Evolutionary conservation across 2,329 filamentous ascomycete genomes (phyloP).

Genomic region (Trichothecium roseum): DNA sequence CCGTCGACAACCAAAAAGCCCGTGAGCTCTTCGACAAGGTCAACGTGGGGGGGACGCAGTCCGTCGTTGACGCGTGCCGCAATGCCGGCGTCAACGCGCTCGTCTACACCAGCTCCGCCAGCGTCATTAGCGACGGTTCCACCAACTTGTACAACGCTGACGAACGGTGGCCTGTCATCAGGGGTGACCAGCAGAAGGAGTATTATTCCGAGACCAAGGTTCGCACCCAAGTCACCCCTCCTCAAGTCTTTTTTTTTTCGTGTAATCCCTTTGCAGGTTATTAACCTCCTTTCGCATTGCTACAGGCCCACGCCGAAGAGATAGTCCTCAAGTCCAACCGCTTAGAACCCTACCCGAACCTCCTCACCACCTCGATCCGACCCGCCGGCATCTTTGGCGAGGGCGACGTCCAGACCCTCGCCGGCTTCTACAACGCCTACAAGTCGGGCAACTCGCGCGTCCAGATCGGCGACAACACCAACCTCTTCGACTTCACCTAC

Average conservation of each 20-base stretch:
- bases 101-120: constrained; percentile 85
- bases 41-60: constrained; percentile 78
- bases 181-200: constrained; percentile 59
- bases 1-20: constrained; percentile 40
- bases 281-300: no score
- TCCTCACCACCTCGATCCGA: constrained; percentile 73
- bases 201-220: constrained; percentile 92
- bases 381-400: constrained; percentile 88
- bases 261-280: no score
- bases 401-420: constrained; percentile 68
- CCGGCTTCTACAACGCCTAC: constrained; percentile 64
- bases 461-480: constrained; percentile 64
- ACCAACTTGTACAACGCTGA: constrained; percentile 74
- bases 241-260: no score
- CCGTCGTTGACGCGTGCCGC: constrained; percentile 65
- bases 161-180: constrained; percentile 69
- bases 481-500: constrained; percentile 56
- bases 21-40: constrained; percentile 64
- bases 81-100: constrained; percentile 65
- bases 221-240: no score
- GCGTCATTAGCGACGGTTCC: constrained; percentile 73
- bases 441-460: constrained; percentile 59
- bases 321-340: constrained; percentile 71
- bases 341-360: constrained; percentile 36
- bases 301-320: constrained; percentile 67